phyloP scores from a whole-genome alignment of 805 yeast species.

The Candida sanyiensis region DNA sequence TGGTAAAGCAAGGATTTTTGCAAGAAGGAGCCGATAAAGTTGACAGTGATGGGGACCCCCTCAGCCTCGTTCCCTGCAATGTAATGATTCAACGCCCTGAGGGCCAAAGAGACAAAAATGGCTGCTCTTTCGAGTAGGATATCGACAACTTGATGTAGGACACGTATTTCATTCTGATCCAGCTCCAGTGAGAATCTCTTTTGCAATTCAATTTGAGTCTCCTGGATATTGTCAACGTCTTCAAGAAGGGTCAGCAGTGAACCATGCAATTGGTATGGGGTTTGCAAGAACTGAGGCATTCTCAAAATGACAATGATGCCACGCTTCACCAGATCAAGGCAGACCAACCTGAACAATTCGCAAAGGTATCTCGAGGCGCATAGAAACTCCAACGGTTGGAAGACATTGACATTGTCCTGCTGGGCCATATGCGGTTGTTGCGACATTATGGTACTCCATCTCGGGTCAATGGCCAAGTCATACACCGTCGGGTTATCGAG shows the following conservation, averaged over 20 bases:
- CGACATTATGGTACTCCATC: slow-evolving; percentile 16
- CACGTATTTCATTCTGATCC: slow-evolving; percentile 17
- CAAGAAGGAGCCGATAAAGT: slow-evolving; percentile 49
- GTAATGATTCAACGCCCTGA: slow-evolving; percentile 11
- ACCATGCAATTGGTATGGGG: slow-evolving; percentile 13
- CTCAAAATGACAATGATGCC: no score
- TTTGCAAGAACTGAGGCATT: neutral
- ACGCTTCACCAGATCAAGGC: slow-evolving; percentile 27
- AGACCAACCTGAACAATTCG: slow-evolving; percentile 42
- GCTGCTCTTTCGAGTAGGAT: slow-evolving; percentile 36
- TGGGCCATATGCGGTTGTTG: slow-evolving; percentile 4
- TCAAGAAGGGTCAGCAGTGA: slow-evolving; percentile 9
- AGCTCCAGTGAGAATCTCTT: neutral
- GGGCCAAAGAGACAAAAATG: slow-evolving; percentile 6
- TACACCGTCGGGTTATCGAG: slow-evolving; percentile 32
- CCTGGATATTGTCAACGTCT: neutral
- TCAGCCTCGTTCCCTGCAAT: neutral
- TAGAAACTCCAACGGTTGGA: slow-evolving; percentile 53
- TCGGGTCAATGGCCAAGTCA: slow-evolving; percentile 35
- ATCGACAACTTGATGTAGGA: slow-evolving; percentile 30
- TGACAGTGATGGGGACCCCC: slow-evolving; percentile 28
- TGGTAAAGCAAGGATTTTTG: slow-evolving; percentile 33
- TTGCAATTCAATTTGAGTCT: neutral
- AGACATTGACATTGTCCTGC: slow-evolving; percentile 27
- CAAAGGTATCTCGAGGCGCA: slow-evolving; percentile 53